Evolutionary conservation across 2,329 filamentous ascomycete species (phyloP).

Genomic region (Chaetomiaceae sp.): DNA sequence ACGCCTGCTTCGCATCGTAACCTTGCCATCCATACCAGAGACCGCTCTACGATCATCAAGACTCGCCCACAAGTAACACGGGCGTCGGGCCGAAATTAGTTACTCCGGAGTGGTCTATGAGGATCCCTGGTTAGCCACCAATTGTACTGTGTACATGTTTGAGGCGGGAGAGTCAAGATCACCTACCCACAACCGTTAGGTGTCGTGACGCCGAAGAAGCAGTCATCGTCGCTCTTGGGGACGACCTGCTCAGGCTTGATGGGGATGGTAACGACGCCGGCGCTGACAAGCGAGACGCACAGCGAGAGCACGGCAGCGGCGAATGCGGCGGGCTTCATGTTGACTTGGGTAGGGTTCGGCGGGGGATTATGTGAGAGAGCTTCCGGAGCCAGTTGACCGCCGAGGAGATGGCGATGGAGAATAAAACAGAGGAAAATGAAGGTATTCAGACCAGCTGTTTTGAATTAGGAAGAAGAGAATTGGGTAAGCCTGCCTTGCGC

Average conservation of each 20-base stretch:
- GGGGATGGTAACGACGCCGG: constrained; percentile 54
- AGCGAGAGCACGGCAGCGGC: constrained; percentile 39
- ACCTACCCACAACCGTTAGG: constrained; percentile 55
- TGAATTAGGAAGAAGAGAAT: constrained; percentile 1
- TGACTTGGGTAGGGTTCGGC: constrained; percentile 12
- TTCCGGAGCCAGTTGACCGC: background rate
- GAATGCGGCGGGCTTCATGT: constrained; percentile 39
- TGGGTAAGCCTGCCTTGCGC: background rate
- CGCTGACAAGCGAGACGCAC: constrained; percentile 44
- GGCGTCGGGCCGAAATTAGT: background rate
- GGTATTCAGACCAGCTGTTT: constrained; percentile 18
- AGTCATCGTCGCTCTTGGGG: constrained; percentile 45
- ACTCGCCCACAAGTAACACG: background rate
- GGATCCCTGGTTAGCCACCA: background rate
- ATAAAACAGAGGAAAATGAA: constrained; percentile 2
- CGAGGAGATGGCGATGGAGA: background rate
- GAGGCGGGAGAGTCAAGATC: background rate
- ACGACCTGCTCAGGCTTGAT: constrained; percentile 50
- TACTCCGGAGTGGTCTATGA: constrained; percentile 13
- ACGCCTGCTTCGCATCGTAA: background rate
- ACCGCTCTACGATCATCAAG: background rate
- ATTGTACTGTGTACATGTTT: no score
- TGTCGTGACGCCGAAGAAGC: constrained; percentile 53
- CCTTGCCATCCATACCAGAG: no score
- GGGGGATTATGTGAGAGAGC: background rate